A percentile compares a stretch with the other conserved stretches of the same genome.
Conservation (phyloP, 257 asterid species). For the Linderniella brevidens region DNA sequence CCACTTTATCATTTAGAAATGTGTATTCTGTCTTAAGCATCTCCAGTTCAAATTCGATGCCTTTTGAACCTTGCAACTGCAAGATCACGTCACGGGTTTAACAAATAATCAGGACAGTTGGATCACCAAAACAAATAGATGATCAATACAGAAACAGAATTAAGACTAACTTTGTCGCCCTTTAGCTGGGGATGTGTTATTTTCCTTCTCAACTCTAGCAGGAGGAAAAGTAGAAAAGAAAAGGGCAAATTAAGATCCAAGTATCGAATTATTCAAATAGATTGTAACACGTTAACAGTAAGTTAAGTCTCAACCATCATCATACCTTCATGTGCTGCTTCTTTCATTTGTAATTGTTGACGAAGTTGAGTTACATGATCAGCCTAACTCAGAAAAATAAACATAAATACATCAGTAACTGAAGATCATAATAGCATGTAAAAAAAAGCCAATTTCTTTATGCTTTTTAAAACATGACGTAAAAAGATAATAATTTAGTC, state of each 20-base stretch:
- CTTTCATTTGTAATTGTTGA: constrained; percentile 47
- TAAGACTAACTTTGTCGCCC: constrained; percentile 43
- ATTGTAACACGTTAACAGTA: constrained; percentile 3
- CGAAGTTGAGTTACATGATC: constrained; percentile 53
- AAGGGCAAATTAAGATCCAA: constrained; percentile 7
- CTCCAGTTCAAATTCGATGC: constrained; percentile 61
- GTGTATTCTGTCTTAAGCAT: constrained; percentile 81
- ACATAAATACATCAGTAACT: constrained; percentile 10
- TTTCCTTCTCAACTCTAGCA: constrained; percentile 55
- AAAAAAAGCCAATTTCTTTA: constrained; percentile 1
- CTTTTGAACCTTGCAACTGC: constrained; percentile 58
- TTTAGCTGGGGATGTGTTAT: constrained; percentile 32
- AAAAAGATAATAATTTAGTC: no score
- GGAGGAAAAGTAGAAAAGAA: constrained; percentile 8
- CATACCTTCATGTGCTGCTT: constrained; percentile 63
- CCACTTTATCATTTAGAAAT: constrained; percentile 58
- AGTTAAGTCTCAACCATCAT: constrained; percentile 1
- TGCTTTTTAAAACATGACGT: background rate
- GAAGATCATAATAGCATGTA: constrained; percentile 2
- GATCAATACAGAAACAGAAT: no score
- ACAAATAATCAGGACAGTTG: no score
- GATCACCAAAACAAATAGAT: no score
- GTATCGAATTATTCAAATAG: constrained; percentile 6
- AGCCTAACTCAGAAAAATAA: constrained; percentile 32
- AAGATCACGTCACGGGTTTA: no score